These are phyloP conservation scores for Zelopaecilomyces penicillatus DNA, from an alignment of 2,329 filamentous ascomycete genomes.

Conservation along the genomic window DNA sequence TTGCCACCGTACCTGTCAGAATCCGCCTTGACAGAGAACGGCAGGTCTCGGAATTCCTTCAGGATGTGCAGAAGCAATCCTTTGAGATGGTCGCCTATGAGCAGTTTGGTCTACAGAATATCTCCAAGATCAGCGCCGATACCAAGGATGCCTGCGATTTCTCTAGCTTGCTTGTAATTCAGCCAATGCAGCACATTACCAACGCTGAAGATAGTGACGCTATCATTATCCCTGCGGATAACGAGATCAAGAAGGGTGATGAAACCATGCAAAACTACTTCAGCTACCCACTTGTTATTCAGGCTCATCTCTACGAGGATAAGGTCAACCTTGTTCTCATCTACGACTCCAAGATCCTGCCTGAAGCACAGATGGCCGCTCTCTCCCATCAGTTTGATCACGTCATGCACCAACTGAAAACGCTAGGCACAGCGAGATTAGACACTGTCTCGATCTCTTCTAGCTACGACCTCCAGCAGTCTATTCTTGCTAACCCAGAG, in stretches of 20 bases:
- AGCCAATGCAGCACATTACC: neutral
- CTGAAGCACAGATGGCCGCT: neutral
- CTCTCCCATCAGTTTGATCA: neutral
- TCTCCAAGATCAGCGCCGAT: neutral
- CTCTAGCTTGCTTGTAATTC: slow-evolving; percentile 2
- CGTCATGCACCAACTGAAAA: neutral
- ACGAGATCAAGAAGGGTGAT: neutral
- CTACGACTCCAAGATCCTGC: neutral
- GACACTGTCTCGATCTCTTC: too few relatives aligned
- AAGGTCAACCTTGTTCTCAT: neutral
- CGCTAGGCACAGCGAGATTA: too few relatives aligned
- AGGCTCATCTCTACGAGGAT: slow-evolving; percentile 1
- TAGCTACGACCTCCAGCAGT: too few relatives aligned
- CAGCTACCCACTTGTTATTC: slow-evolving; percentile 3
- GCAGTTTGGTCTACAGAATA: slow-evolving; percentile 2
- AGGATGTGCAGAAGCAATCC: neutral
- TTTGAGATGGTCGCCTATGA: slow-evolving; percentile 3
- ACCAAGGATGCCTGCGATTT: neutral
- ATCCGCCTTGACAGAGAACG: neutral
- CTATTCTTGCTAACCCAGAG: too few relatives aligned
- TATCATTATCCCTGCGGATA: neutral
- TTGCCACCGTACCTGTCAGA: slow-evolving; percentile 2
- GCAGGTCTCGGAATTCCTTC: neutral
- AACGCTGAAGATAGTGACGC: neutral
- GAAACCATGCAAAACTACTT: slow-evolving; percentile 2